Evolutionary conservation across 257 asterid species (phyloP), one percentile per base, ranked within the genome.

Genomic region (Nicotiana knightiana): DNA sequence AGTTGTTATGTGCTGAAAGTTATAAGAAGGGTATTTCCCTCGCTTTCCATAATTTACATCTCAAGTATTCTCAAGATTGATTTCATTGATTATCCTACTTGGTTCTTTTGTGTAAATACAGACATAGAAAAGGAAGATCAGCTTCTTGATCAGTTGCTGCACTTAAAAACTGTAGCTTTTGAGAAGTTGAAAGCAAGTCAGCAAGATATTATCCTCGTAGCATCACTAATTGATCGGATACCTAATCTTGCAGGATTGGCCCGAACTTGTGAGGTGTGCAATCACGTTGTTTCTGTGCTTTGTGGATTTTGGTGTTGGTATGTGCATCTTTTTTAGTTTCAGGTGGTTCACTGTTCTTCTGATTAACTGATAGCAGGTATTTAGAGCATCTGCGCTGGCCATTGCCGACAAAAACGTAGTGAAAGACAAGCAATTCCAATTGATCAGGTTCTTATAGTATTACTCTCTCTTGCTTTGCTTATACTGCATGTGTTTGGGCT

Each of bases 181-280:
- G 94, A 92, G 86, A 92, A 88, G 90, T 89, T 87, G 71, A 92
- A 86, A 81, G 86, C 88, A 84, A 88, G 90, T 84, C 91, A 93
- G 78, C 99, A 95, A 85, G 90, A 91, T 77, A 84, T 95, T 81
- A 83, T 95, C 84, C 86, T 95, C 48, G 86, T 90, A 51, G 99
- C 98, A 81, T 95, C 99, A 85, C 89, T 95, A 51, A 85, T 95
- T 88, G 99, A 95, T 83, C 92, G 99, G 80, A 92, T 95, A 86
- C 99, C 99, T 76, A 95, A 95, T 91, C 98, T 95, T 83, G 99
- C 99, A 86, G 99, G 99, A 73, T 88, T 95, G 88, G 96, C 97
- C 51, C 92, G 99, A 57, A 95, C 97, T 53, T 95, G 98, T 89
- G 99, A 95, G 95, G 98, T 94, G 66, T 79, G 62, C 79, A 73